phyloP scores from a whole-genome alignment of 2,329 filamentous ascomycete genomes.

The Ceratocystis harringtonii region DNA sequence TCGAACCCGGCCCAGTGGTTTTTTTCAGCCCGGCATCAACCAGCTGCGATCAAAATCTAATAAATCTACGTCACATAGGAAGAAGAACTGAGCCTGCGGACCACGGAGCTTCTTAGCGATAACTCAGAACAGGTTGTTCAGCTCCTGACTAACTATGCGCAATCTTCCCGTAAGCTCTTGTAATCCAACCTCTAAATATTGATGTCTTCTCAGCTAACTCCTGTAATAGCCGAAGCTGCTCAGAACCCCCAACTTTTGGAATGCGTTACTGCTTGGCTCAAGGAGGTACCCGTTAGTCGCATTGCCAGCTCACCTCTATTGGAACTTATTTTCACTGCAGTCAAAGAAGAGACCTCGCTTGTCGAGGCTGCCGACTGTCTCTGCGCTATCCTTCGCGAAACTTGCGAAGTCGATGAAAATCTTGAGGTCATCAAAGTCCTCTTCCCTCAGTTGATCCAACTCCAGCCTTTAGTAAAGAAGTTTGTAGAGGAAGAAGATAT shows the following conservation, averaged over 20 bases:
- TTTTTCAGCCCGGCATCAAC: background rate
- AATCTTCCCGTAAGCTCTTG: slow-evolving; percentile 61
- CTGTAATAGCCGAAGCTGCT: slow-evolving; percentile 50
- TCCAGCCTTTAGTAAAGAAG: slow-evolving; percentile 62
- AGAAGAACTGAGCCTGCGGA: slow-evolving; percentile 80
- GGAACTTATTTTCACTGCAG: slow-evolving; percentile 61
- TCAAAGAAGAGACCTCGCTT: slow-evolving; percentile 62
- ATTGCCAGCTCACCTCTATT: slow-evolving; percentile 78
- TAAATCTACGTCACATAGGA: slow-evolving; percentile 48
- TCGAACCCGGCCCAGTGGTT: background rate
- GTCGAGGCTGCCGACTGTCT: slow-evolving; percentile 84
- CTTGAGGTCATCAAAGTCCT: slow-evolving; percentile 66
- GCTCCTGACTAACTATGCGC: slow-evolving; percentile 77
- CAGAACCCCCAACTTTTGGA: slow-evolving; percentile 84
- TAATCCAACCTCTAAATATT: background rate
- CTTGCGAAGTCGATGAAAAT: slow-evolving; percentile 82
- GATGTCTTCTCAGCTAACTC: background rate
- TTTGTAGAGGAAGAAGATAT: slow-evolving; percentile 66
- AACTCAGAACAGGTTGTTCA: slow-evolving; percentile 79
- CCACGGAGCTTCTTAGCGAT: slow-evolving; percentile 75
- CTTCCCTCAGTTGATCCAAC: slow-evolving; percentile 62
- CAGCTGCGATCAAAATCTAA: slow-evolving; percentile 30
- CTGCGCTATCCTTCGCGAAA: slow-evolving; percentile 82
- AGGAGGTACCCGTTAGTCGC: slow-evolving; percentile 72
- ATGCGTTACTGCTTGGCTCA: slow-evolving; percentile 91